Evolutionary conservation across 108 stramenopile genomes (phyloP), one percentile per base, ranked within the genome.

Genomic region (Cylindrotheca closterium): DNA sequence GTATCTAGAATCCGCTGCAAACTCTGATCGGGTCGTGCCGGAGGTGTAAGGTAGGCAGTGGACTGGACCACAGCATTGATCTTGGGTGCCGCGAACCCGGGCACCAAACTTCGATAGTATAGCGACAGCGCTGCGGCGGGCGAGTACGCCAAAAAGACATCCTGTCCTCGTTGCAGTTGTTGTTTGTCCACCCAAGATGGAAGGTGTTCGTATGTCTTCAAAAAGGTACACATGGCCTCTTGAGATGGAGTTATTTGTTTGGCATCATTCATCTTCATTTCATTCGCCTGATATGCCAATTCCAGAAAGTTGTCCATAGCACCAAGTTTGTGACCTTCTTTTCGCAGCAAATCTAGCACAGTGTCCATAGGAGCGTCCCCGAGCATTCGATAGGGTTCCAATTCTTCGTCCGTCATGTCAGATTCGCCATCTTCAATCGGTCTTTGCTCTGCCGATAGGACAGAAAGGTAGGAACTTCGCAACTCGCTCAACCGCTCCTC

Each of bases 11-110:
- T 56, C 46, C 92, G 71, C 29, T 78, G 70, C 70, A 74, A 28
- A 48, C 71, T 74, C 48, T 58, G 69, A 47, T 74, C 63, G 12
- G 60, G 65, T 4, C 63, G 58, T 18, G 79, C 65, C 4, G 81
- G 79, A 15, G 91, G 86, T 3, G 85, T 71, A 21, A 93, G 61
- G 60, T 93, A 93, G 23, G 80, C 63, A 0, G 92, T 89, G 0
- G 81, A 33, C 37, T 65, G 67, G 19, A 93, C 60, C 10, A 89
- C 92, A 24, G 76, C 78, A 0, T 85, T 84, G 61, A 93, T 88
- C 28, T 82, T 82, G 1, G 92, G 87, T 42, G 89, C 85, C 1
- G 76, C 73, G 72, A 93, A 93, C 22, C 92, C 92, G 10, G 88
- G 80, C 1, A 89, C 81, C 50, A 93, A 53, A 2, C 71, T 73